Evolutionary conservation across 2,329 filamentous ascomycete genomes (phyloP).

Genomic region (Esteya vermicola): DNA sequence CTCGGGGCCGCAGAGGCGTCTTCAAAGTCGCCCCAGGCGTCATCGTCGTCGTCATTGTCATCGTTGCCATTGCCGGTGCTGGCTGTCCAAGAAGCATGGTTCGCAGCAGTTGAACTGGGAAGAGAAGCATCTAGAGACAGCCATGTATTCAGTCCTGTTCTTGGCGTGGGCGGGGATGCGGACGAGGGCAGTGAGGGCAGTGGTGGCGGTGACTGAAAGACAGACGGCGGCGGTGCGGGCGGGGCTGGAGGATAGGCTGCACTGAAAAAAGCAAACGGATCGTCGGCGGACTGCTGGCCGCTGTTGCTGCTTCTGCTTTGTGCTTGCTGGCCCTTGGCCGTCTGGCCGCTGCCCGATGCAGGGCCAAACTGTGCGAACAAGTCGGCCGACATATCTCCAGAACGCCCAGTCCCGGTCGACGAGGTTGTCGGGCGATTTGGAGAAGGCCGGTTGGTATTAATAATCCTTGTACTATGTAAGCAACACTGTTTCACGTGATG

Average conservation of each 20-base stretch:
- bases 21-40: slow-evolving; percentile 57
- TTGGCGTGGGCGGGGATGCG: slow-evolving; percentile 6
- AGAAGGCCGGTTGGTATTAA: neutral
- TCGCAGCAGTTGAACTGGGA: neutral
- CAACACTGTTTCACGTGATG: neutral
- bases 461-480: too few species aligned
- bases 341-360: slow-evolving; percentile 22
- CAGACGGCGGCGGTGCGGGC: neutral
- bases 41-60: slow-evolving; percentile 20
- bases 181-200: neutral
- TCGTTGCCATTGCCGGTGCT: neutral
- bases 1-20: slow-evolving; percentile 28
- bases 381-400: slow-evolving; percentile 43
- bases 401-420: too few species aligned
- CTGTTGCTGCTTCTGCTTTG: too few species aligned
- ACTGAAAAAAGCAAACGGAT: slow-evolving; percentile 19
- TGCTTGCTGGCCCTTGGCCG: too few species aligned
- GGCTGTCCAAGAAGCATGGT: neutral
- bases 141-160: slow-evolving; percentile 4
- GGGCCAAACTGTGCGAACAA: slow-evolving; percentile 49
- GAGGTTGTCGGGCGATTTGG: neutral
- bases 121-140: too few species aligned
- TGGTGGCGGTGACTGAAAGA: slow-evolving; percentile 7
- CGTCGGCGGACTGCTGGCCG: slow-evolving; percentile 11
- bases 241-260: slow-evolving; percentile 10